Base-by-base conservation (phyloP, 129 eudicot species). In the Escallonia rubra region DNA sequence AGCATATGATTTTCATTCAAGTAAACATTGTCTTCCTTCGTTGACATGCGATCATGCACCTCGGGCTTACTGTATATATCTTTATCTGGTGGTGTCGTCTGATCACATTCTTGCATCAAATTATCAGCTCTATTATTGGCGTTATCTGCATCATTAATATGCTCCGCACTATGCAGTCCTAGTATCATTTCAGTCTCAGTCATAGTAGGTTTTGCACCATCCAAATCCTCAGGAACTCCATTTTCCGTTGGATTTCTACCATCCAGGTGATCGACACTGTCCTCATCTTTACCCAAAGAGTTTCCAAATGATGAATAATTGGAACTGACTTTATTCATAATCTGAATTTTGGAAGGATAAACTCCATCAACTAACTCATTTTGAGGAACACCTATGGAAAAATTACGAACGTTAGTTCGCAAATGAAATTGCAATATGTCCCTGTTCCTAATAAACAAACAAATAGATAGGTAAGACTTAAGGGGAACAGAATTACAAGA, bases 11-110 rank as follows among this genome's bases (percentile, higher is more conserved):
- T 46, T 7, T 49, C 60, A 43, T 43, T 54, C 56, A 40, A 23
- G 4, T 6, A 14, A 42, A 7, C 10, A 23, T 41, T 77, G n/a
- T 54, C 68, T 53, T 57, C 81, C 15, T 14, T 59, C 9, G 7
- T 61, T 23, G 43, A 65, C 12, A 14, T 8, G 11, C 10, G 43
- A 48, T 63, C 41, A 59, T 34, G 64, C 46, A 12, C 39, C 15
- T 71, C 76, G 6, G 69, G 64, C 45, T 76, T 73, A 64, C 59
- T 43, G 9, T 62, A 61, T 16, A 81, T 56, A 48, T 59, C 76
- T 45, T 87, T 58, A 72, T 86, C 90, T 13, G 96, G 96, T 59
- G 93, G 94, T 50, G 90, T 86, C 64, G 63, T 81, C 76, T 83
- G 96, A 59, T 62, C 68, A 68, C 46, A 43, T 59, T 72, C 90